Evolutionary conservation across 2,329 filamentous ascomycete genomes (phyloP), one percentile per base, ranked within the genome.

Genomic region (Cercospora beticola): DNA sequence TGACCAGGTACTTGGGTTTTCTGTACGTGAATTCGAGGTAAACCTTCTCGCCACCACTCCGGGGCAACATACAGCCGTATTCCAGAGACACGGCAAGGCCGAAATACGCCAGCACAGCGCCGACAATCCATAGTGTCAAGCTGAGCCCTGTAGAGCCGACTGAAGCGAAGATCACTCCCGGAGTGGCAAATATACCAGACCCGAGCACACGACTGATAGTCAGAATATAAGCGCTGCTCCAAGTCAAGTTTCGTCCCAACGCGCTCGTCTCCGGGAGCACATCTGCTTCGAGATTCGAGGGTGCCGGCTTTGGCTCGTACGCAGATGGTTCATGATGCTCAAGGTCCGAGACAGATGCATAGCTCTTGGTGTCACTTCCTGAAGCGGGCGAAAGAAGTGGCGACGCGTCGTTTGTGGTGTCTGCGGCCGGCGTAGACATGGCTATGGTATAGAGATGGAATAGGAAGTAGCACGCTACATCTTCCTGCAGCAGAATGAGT

Each of bases 111-210:
- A 91, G 81, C 1, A 88, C 72, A 0, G 88, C 87, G 0, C 89
- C 90, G 0, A 87, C 77, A 0, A 89, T 65, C 90, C 90, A 92
- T 3, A 92, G 78, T 0, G 84, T 71, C 1, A 92, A 78, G 0
- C 88, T 84, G 2, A 92, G 79, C 0, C 89, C 89, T 0, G 89
- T 83, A 65, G 89, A 92, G 1, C 90, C 90, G 1, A 88, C 87
- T 0, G 87, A 85, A 43, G 87, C 85, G 3, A 91, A 83, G 61
- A 93, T 90, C 4, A 88, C 84, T 0, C 88, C 89, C 0, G 89
- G 90, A 0, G 89, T 91, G 0, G 90, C 89, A 74, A 92, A 92
- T 71, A 92, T 91, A 28, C 89, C 90, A 73, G 85, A 89, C 12
- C 89, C 89, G 31, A 92, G 88, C 5, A 92, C 88, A 12, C 89